Base-by-base conservation (phyloP, 2,329 filamentous ascomycete genomes). In the Xylaria sp. region DNA sequence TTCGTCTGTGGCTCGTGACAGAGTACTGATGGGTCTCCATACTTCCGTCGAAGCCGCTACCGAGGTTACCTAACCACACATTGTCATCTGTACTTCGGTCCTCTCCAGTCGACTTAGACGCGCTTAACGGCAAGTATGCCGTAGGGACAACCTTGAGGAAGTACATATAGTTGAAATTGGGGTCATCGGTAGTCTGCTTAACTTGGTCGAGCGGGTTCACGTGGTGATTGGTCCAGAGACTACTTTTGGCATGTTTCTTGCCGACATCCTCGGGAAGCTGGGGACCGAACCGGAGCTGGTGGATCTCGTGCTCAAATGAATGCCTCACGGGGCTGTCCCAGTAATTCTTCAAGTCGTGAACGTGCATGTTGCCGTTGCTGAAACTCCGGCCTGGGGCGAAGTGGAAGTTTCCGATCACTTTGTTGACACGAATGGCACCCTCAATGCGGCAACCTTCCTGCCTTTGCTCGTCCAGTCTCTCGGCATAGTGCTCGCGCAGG, bases 1-100 rank as follows among this genome's bases (percentile, higher is more conserved):
- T 97, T 73, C 96, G 88, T 86, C 96, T 96, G 83, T 99, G 96
- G 80, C 93, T 97, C 1, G 97, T 99, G 18, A 97, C 97, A 0
- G 93, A 97, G 84, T 98, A 99, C 83, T 99, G 96, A 79, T 99
- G 95, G 8, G 96, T 97, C 83, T 99, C 96, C 73, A 99, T 88
- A 79, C 93, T 97, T 71, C 94, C 94, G 71, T 91, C 87, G 36
- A 84, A 80, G 46, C 86, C 84, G 59, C 88, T 84, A 48, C 93
- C 92, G 65, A 92, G 89, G 30, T 83, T 82, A 75, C 94, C 93
- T 58, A 96, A 83, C 61, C 89, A 89, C 13, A 87, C 81, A 55
- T 86, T 83, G 55, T 90, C 84, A 60, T 87, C 81, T 59, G 81
- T 72, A 6, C 76, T 72, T 43, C 74, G 72, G 60, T 78, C 76